phyloP scores from a whole-genome alignment of 1,284 basidiomycete species.

The Marasmius sp. region DNA sequence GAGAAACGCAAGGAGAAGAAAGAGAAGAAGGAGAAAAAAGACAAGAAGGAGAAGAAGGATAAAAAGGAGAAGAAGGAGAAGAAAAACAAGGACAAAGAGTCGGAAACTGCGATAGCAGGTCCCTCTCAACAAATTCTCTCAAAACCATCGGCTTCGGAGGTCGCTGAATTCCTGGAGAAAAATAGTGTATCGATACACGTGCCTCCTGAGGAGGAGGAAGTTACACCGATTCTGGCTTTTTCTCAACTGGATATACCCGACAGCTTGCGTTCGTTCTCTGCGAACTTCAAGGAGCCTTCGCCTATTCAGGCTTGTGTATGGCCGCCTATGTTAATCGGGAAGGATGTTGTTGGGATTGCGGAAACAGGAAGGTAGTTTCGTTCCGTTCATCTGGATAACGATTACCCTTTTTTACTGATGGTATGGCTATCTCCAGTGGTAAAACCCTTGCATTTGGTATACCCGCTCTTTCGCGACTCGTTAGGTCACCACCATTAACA shows the following conservation, averaged over 20 bases:
- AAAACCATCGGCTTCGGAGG: slow-evolving; percentile 36
- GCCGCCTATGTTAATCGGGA: slow-evolving; percentile 83
- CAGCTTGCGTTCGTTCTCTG: slow-evolving; percentile 63
- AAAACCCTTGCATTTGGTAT: slow-evolving; percentile 98
- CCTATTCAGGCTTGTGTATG: slow-evolving; percentile 97
- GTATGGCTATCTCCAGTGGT: slow-evolving; percentile 53
- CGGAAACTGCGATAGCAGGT: slow-evolving; percentile 13
- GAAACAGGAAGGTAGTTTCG: slow-evolving; percentile 83
- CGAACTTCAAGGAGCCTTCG: slow-evolving; percentile 82
- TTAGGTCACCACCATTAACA: slow-evolving; percentile 34
- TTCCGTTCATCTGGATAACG: neutral
- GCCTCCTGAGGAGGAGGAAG: slow-evolving; percentile 40
- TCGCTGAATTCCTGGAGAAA: slow-evolving; percentile 65
- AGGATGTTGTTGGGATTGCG: slow-evolving; percentile 94
- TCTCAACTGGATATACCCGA: slow-evolving; percentile 69
- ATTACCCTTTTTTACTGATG: slow-evolving; percentile 4
- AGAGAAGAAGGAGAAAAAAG: slow-evolving; percentile 20
- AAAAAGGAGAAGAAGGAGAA: slow-evolving; percentile 23
- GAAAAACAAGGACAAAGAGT: slow-evolving; percentile 25
- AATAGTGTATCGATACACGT: slow-evolving; percentile 77
- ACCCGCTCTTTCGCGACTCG: slow-evolving; percentile 76
- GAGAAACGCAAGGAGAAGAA: neutral
- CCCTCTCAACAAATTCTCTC: slow-evolving; percentile 12
- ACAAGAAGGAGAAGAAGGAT: slow-evolving; percentile 25
- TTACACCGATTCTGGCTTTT: slow-evolving; percentile 81